These are phyloP conservation scores for Boletus coccyginus DNA, from an alignment of 768 basidiomycete genomes.

Conservation along the genomic window DNA sequence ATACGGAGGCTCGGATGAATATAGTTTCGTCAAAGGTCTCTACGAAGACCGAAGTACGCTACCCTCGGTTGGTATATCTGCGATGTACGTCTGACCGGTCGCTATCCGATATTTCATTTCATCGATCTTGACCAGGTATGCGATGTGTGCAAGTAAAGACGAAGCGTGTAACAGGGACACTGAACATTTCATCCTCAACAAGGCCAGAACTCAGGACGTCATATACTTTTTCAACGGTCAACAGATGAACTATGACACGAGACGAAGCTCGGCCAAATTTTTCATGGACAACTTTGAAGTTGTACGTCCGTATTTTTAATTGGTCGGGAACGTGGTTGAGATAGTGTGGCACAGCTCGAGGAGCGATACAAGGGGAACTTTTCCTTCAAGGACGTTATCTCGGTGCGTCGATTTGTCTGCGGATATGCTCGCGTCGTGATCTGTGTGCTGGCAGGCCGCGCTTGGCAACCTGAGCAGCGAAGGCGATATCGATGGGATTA, in stretches of 20 bases:
- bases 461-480: slow-evolving; percentile 57
- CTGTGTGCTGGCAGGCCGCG: slow-evolving; percentile 28
- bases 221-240: slow-evolving; percentile 62
- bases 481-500: slow-evolving; percentile 59
- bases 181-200: slow-evolving; percentile 54
- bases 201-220: slow-evolving; percentile 60
- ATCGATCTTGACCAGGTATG: slow-evolving; percentile 41
- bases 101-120: not conserved
- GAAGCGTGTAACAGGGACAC: slow-evolving; percentile 57
- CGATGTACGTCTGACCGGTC: slow-evolving; percentile 48
- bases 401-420: slow-evolving; percentile 36
- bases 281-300: slow-evolving; percentile 67
- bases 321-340: not conserved
- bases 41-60: slow-evolving; percentile 75
- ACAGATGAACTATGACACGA: slow-evolving; percentile 50
- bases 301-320: slow-evolving; percentile 37
- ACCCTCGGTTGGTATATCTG: slow-evolving; percentile 58
- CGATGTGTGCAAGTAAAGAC: slow-evolving; percentile 61
- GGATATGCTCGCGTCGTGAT: not conserved
- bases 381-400: slow-evolving; percentile 49
- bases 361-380: slow-evolving; percentile 73
- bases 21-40: slow-evolving; percentile 64
- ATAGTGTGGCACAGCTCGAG: slow-evolving; percentile 42
- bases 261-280: slow-evolving; percentile 54
- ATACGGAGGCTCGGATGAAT: slow-evolving; percentile 73